Base-by-base conservation (phyloP, 225 moss, liverwort and hornwort genomes). In the Marchantia polymorpha region DNA sequence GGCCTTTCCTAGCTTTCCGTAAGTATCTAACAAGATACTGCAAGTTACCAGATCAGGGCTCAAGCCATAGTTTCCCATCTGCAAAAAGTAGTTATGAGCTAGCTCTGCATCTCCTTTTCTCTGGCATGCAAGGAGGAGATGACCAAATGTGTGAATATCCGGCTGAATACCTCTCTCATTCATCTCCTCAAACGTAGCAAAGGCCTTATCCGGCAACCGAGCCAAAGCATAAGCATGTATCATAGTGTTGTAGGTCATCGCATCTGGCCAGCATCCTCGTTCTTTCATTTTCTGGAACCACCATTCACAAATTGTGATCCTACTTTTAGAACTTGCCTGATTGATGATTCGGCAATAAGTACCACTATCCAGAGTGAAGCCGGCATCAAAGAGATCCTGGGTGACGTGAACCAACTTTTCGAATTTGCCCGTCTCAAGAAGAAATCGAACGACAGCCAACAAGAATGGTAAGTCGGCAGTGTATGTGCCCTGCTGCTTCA, bases 191-290 rank as follows among this genome's bases (percentile, higher is more conserved):
- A 84, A 89, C 58, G 66, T 76, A 25, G 80, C 64, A 79, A 89
- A 87, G 3, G 83, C 73, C 53, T 79, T 84, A 22, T 86, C 52
- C 3, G 80, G 83, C 77, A 86, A 65, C 72, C 79, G 70, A 58
- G 86, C 86, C 49, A 92, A 49, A 9, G 89, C 91, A 77, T 94
- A 92, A 14, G 94, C 94, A 76, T 92, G 92, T 81, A 91, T 91
- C 80, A 96, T 85, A 3, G 94, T 96, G 83, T 96, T 94, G n/a
- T 90, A 96, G 12, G 84, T 92, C 39, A 74, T 88, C 52, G 84
- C 83, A 47, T 88, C 92, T 68, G 91, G 88, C 52, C 48, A 48
- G 77, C 91, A 90, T 20, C 86, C 90, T 50, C 83, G 52, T 27
- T 85, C 81, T 81, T 92, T 92, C 92, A 96, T 96, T 54, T 92